Evolutionary conservation across 331 rosid species (phyloP).

Genomic region (Rhamnella rubrinervis): DNA sequence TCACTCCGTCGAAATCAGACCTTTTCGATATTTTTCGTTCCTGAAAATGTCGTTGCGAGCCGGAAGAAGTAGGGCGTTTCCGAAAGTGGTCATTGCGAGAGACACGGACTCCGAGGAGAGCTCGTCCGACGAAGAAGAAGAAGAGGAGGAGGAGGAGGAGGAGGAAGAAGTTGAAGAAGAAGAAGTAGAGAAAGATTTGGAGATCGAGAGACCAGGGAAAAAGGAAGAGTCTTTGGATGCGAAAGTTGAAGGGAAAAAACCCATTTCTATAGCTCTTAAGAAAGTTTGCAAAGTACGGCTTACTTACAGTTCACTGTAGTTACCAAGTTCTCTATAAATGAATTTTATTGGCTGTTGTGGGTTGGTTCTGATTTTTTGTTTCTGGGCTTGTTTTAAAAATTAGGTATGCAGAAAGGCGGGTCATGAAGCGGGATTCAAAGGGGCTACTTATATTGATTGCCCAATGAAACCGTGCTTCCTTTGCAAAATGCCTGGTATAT

Average conservation of each 20-base stretch:
- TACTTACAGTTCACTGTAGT: not conserved
- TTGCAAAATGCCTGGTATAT: slow-evolving; percentile 83
- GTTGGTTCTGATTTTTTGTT: slow-evolving; percentile 1
- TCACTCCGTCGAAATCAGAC: not conserved
- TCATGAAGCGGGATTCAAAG: slow-evolving; percentile 94
- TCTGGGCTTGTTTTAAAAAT: slow-evolving; percentile 2
- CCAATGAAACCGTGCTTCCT: slow-evolving; percentile 98
- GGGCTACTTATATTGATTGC: slow-evolving; percentile 94
- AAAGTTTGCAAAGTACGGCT: slow-evolving; percentile 79
- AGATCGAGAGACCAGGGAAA: slow-evolving; percentile 13
- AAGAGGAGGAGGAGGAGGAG: slow-evolving; percentile 32
- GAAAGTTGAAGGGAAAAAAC: slow-evolving; percentile 57
- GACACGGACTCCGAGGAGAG: slow-evolving; percentile 77
- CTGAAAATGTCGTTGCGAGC: slow-evolving; percentile 61
- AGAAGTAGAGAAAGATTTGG: slow-evolving; percentile 6
- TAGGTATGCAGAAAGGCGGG: slow-evolving; percentile 91
- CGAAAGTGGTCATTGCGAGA: slow-evolving; percentile 60
- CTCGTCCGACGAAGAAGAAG: slow-evolving; percentile 68
- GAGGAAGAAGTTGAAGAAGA: slow-evolving; percentile 24
- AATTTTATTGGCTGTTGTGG: not conserved
- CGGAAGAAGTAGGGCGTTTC: slow-evolving; percentile 51
- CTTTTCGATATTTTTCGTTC: not conserved
- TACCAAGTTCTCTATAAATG: too few relatives aligned
- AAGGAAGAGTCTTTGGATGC: slow-evolving; percentile 35
- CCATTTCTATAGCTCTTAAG: slow-evolving; percentile 60